Conservation (phyloP, 1,139 yeast species). For the Magnusiomyces tetraspermus region DNA sequence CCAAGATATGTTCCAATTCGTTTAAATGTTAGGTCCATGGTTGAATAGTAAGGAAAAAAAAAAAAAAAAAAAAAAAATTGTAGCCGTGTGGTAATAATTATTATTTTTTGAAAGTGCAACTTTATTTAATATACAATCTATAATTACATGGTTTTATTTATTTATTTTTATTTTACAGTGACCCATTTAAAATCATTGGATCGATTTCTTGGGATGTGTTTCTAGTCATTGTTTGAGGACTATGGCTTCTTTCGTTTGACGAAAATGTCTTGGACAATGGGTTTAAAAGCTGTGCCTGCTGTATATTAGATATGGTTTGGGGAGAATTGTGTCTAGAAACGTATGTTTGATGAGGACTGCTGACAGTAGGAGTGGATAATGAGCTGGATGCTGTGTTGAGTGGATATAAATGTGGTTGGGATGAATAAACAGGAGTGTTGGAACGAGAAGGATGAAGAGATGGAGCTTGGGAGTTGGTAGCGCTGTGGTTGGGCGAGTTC, state of each 20-base stretch:
- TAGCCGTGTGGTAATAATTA: too few species aligned
- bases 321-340: constrained; percentile 3
- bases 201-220: constrained; percentile 9
- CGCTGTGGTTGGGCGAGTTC: not conserved
- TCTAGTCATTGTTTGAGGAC: not conserved
- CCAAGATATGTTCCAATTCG: constrained; percentile 15
- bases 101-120: too few species aligned
- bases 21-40: constrained; percentile 3
- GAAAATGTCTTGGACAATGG: not conserved
- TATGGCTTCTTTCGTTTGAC: not conserved
- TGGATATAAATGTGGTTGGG: not conserved
- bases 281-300: not conserved
- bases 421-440: constrained; percentile 1
- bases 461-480: not conserved
- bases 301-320: not conserved
- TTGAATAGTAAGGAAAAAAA: too few species aligned
- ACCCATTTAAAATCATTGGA: constrained; percentile 14
- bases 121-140: not conserved
- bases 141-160: not conserved
- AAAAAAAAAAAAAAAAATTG: too few species aligned
- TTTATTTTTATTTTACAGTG: constrained; percentile 3
- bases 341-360: constrained; percentile 3
- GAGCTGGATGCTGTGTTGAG: not conserved
- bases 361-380: not conserved
- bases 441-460: constrained; percentile 4